A percentile compares a stretch with the other conserved stretches of the same genome.
These are phyloP conservation scores for Biancaea sappan DNA, from an alignment of 306 rosid genomes.

Conservation along the genomic window DNA sequence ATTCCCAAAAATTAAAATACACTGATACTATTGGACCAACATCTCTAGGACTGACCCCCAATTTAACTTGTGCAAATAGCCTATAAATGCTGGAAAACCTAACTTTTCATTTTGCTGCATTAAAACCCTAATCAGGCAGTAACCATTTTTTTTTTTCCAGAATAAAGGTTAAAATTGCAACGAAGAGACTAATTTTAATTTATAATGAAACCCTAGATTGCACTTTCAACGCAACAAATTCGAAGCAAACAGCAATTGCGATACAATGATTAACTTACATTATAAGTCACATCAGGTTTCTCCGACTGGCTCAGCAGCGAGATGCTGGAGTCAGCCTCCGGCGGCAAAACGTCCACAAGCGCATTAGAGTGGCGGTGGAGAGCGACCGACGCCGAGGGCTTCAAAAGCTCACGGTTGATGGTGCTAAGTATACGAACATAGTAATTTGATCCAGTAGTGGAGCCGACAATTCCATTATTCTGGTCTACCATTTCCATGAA, in stretches of 20 bases:
- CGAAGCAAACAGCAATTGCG: background rate
- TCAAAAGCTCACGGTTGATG: constrained; percentile 86
- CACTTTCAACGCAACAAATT: background rate
- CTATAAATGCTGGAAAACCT: background rate
- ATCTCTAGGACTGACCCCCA: constrained; percentile 53
- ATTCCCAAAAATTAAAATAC: constrained; percentile 39
- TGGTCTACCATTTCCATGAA: constrained; percentile 99
- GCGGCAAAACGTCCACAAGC: constrained; percentile 94
- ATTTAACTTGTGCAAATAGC: background rate
- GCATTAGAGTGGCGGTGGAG: constrained; percentile 98
- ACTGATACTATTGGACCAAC: constrained; percentile 54
- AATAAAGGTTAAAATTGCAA: background rate
- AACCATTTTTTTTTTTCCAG: background rate
- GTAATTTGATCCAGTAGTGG: constrained; percentile 98
- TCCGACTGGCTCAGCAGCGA: constrained; percentile 97
- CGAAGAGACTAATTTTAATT: background rate
- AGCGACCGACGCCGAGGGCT: constrained; percentile 95
- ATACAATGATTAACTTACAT: constrained; percentile 41
- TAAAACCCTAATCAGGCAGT: constrained; percentile 1
- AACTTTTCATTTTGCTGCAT: background rate
- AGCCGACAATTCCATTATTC: constrained; percentile 94
- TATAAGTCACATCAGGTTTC: constrained; percentile 97
- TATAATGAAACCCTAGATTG: constrained; percentile 16
- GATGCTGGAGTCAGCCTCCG: constrained; percentile 97
- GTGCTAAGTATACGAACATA: constrained; percentile 93